Conservation (phyloP, 306 rosid species). For the Pyrus pyrifolia region DNA sequence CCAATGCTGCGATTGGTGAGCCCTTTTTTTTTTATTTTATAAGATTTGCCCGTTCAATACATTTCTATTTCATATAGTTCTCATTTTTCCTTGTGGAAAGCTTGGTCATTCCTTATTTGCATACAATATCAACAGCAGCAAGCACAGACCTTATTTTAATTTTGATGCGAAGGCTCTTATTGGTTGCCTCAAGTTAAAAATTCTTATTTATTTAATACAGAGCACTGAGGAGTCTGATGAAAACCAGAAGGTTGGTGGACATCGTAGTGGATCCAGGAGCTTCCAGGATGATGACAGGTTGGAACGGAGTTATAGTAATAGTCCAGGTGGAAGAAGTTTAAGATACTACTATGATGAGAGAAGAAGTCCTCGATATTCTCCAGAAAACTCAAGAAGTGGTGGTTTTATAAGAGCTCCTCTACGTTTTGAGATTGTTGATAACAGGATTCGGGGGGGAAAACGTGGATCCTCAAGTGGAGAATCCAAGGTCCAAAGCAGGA, state of each 20-base stretch:
- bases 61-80: not conserved
- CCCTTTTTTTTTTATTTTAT: not conserved
- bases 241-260: slow-evolving; percentile 27
- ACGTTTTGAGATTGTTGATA: slow-evolving; percentile 75
- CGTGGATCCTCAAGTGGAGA: slow-evolving; percentile 31
- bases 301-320: slow-evolving; percentile 11
- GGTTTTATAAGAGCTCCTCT: slow-evolving; percentile 36
- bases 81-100: not conserved
- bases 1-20: slow-evolving; percentile 59
- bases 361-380: slow-evolving; percentile 53
- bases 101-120: not conserved
- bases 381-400: slow-evolving; percentile 34
- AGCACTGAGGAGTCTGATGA: slow-evolving; percentile 35
- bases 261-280: slow-evolving; percentile 25
- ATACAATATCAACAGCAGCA: not conserved
- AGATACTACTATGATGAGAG: slow-evolving; percentile 58
- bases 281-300: slow-evolving; percentile 11
- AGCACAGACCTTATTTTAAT: not conserved
- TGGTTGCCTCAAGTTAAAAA: not conserved
- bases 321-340: slow-evolving; percentile 32
- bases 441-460: slow-evolving; percentile 57
- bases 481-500: slow-evolving; percentile 26
- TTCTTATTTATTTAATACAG: slow-evolving; percentile 32
- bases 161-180: not conserved
- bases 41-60: not conserved